phyloP scores from a whole-genome alignment of 768 basidiomycete species.

The Rhizopogon vinicolor region DNA sequence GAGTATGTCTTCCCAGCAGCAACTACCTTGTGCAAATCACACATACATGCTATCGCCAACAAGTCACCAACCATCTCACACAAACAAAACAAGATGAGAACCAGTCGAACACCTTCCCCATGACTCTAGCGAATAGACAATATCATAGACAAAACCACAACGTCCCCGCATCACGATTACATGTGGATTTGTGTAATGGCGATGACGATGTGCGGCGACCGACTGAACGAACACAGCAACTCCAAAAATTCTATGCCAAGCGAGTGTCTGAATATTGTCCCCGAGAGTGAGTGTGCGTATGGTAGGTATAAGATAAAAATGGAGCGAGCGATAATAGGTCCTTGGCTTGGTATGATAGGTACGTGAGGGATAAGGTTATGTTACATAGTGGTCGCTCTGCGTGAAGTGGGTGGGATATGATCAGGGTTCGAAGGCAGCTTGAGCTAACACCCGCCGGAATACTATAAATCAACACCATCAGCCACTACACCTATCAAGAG shows the following conservation, averaged over 20 bases:
- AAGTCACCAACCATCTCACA: too few species aligned
- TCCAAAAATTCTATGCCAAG: neutral
- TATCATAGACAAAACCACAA: too few species aligned
- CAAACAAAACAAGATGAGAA: too few species aligned
- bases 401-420: neutral
- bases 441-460: constrained; percentile 3
- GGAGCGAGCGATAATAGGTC: neutral
- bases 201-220: neutral
- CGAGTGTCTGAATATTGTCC: neutral
- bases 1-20: too few species aligned
- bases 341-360: neutral
- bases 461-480: neutral
- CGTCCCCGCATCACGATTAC: too few species aligned
- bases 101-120: too few species aligned
- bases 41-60: too few species aligned
- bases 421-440: neutral
- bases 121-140: too few species aligned
- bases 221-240: neutral
- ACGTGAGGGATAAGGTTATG: neutral
- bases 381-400: neutral
- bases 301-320: neutral
- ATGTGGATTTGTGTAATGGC: neutral
- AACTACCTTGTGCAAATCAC: too few species aligned
- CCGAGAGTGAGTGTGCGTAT: neutral
- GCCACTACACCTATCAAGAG: neutral